Percentiles rank a stretch among this genome's conserved stretches.
phyloP scores from a whole-genome alignment of 805 yeast species.

The Candida wancherniae region DNA sequence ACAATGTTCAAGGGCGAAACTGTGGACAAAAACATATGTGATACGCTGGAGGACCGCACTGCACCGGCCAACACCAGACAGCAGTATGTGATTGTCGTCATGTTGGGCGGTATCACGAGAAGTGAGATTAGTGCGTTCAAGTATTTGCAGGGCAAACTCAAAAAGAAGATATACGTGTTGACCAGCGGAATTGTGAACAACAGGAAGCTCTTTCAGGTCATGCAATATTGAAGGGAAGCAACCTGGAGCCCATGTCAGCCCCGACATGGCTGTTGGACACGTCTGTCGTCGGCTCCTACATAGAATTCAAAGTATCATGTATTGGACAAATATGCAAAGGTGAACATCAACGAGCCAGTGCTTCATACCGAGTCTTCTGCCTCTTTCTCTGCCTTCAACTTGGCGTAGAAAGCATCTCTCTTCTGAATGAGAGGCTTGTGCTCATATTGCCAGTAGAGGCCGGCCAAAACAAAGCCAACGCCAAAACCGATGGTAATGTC shows the following conservation, averaged over 20 bases:
- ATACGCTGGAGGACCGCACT: constrained; percentile 20
- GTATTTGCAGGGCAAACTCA: constrained; percentile 47
- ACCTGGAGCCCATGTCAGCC: too few relatives aligned
- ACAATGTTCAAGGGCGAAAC: constrained; percentile 40
- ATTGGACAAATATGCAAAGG: constrained; percentile 3
- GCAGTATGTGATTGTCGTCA: constrained; percentile 43
- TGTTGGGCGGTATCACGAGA: constrained; percentile 83
- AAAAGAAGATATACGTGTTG: constrained; percentile 38
- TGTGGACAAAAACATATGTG: constrained; percentile 32
- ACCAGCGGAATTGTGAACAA: constrained; percentile 42
- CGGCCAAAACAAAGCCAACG: constrained; percentile 54
- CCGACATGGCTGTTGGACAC: too few relatives aligned
- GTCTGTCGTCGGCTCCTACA: too few relatives aligned
- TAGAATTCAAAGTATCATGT: not conserved
- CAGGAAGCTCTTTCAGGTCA: constrained; percentile 20
- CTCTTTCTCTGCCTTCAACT: constrained; percentile 69
- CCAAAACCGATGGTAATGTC: constrained; percentile 71
- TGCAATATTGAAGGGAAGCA: too few relatives aligned
- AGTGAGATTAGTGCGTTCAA: constrained; percentile 75
- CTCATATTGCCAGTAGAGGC: constrained; percentile 78
- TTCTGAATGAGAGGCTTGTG: constrained; percentile 69
- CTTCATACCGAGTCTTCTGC: constrained; percentile 42
- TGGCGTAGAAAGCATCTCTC: constrained; percentile 83
- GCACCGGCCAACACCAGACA: constrained; percentile 5
- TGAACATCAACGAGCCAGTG: not conserved